Evolutionary conservation across 208 protist genomes (phyloP), one percentile per base, ranked within the genome.

Genomic region (Histomonas meleagridis): DNA sequence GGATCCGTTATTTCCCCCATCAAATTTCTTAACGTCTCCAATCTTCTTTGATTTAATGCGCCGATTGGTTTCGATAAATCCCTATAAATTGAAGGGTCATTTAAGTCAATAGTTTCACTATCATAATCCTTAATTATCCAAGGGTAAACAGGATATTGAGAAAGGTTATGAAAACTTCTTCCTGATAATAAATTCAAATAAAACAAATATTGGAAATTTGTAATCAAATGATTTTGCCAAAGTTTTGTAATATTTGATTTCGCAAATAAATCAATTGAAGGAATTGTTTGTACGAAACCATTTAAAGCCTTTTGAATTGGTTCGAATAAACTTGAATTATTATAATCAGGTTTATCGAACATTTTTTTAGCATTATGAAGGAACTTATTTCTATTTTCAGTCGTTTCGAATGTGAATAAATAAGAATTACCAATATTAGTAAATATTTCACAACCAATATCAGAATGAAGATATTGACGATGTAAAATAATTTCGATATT

Each of bases 91-190:
- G 9, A 7, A n/a, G 81, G 81, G 26, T 57, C 28, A 40, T n/a
- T 38, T 14, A 91, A 65, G 28, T 91, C 38, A n/a, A 91, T 7
- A 35, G n/a, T 76, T 40, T 76, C 65, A 14, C 16, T 35, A 43
- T 10, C 9, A 40, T 76, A 76, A 76, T 76, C 65, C 10, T 40
- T 76, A 76, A 76, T 7, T 76, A 76, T 76, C 65, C 65, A 76
- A 32, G 65, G 65, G 35, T 32, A 76, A n/a, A 91, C 81, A 51
- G 81, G 81, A 48, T 91, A 91, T 65, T 91, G 65, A n/a, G 65
- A 43, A 35, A 76, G 23, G 28, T 76, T 23, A 40, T 76, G 7
- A 14, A 43, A 76, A n/a, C n/a, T 43, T 43, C 65, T n/a, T 35
- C 65, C 28, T 40, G 65, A n/a, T 40, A 76, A 76, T 35, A 40